Evolutionary conservation across 805 yeast genomes (phyloP).

Genomic region (Yarrowia porcina): DNA sequence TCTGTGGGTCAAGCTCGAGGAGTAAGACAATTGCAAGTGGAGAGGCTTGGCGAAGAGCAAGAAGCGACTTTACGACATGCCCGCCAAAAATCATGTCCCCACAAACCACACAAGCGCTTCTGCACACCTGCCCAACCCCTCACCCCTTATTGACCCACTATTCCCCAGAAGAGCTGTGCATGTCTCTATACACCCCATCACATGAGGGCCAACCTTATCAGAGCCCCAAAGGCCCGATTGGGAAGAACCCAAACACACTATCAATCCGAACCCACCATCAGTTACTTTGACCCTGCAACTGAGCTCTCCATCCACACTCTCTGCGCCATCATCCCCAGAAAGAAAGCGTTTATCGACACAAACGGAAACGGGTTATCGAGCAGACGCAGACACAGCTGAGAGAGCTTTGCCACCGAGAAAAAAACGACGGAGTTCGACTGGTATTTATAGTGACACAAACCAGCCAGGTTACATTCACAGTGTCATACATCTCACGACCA

Average conservation of each 20-base stretch:
- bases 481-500: neutral
- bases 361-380: neutral
- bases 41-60: neutral
- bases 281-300: neutral
- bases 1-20: too few species aligned
- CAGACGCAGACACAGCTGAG: neutral
- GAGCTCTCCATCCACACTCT: neutral
- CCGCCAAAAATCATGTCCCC: neutral
- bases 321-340: neutral
- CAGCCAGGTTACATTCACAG: neutral
- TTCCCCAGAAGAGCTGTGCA: neutral
- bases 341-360: neutral
- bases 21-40: neutral
- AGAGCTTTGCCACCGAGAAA: too few species aligned
- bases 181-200: conserved; percentile 4
- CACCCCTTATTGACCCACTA: neutral
- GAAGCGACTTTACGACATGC: neutral
- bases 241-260: conserved; percentile 22
- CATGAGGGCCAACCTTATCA: conserved; percentile 17
- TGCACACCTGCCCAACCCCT: neutral
- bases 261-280: neutral
- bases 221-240: neutral
- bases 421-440: neutral
- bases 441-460: neutral
- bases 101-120: neutral